These are phyloP conservation scores for Cladobotryum mycophilum DNA, from an alignment of 2,329 filamentous ascomycete species.

Conservation along the genomic window DNA sequence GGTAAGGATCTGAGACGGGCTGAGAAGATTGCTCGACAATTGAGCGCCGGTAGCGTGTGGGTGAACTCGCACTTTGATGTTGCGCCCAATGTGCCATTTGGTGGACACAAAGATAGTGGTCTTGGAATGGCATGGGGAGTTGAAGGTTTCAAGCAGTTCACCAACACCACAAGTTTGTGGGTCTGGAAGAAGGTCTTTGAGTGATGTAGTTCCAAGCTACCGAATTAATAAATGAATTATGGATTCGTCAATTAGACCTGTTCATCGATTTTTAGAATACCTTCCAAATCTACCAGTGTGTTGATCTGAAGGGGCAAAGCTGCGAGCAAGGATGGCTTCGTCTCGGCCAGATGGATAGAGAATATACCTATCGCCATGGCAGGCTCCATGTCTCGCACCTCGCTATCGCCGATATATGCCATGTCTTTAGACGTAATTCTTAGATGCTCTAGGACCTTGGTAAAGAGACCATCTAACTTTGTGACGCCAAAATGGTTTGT, in stretches of 20 bases:
- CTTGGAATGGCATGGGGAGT: slow-evolving; percentile 41
- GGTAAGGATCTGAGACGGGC: slow-evolving; percentile 45
- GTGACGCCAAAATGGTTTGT: background rate
- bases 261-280: background rate
- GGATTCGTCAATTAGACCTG: too few relatives aligned
- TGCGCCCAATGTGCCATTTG: slow-evolving; percentile 35
- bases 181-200: slow-evolving; percentile 20
- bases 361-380: background rate
- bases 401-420: background rate
- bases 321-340: background rate
- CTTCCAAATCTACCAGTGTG: background rate
- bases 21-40: slow-evolving; percentile 40
- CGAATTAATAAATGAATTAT: too few relatives aligned
- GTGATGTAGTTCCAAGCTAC: background rate
- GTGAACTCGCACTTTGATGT: slow-evolving; percentile 42
- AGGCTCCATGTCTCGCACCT: background rate
- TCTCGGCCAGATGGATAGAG: background rate
- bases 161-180: slow-evolving; percentile 23
- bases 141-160: slow-evolving; percentile 30
- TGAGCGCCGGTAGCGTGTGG: slow-evolving; percentile 56
- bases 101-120: slow-evolving; percentile 47
- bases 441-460: background rate
- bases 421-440: background rate
- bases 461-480: background rate
- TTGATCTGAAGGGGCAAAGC: background rate